Evolutionary conservation across 495 filamentous ascomycete genomes (phyloP), one percentile per base, ranked within the genome.

Genomic region (Penicillium argentinense): DNA sequence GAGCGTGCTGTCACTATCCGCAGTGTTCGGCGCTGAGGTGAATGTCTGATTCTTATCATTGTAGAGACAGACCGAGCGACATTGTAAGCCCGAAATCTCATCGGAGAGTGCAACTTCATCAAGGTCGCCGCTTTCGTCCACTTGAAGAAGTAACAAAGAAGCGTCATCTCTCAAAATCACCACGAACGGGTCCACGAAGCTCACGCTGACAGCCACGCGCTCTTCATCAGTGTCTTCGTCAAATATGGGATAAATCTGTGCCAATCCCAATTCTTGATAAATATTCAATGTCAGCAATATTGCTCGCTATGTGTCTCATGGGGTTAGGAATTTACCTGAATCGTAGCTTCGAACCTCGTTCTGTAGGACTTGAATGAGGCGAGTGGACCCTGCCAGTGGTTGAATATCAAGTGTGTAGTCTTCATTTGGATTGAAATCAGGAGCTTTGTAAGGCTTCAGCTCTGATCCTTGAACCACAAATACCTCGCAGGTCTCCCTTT

Each of bases 261-360:
- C 78, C 26, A 99, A 75, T 8, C 85, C 84, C 36, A 97, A 73
- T 60, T 96, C 89, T 91, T 56, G 16, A 32, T 21, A 63, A 52
- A 14, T 44, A 36, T 19, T n/a, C 19, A 38, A 30, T 9, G 22
- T 28, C n/a, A 18, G 25, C 24, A 17, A 33, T 30, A 4, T 39
- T 28, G 1, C 18, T 43, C 9, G 9, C n/a, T 6, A 27, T 38
- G 14, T 13, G 26, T 18, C 22, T 21, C 1, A 18, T 11, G 19
- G 4, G 14, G 32, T 19, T 13, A 26, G 7, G 25, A 26, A 71
- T 83, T 77, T 71, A 95, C 89, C 85, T 63, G 81, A 83, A 61
- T 97, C 91, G 58, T 95, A 97, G 45, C 82, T 88, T 34, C 91
- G 76, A 11, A 98, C 81, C 54, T 97, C 91, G 22, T 81, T 86